Evolutionary conservation across 768 basidiomycete genomes (phyloP), one percentile per base, ranked within the genome.

Genomic region (Leccinum variicolor): DNA sequence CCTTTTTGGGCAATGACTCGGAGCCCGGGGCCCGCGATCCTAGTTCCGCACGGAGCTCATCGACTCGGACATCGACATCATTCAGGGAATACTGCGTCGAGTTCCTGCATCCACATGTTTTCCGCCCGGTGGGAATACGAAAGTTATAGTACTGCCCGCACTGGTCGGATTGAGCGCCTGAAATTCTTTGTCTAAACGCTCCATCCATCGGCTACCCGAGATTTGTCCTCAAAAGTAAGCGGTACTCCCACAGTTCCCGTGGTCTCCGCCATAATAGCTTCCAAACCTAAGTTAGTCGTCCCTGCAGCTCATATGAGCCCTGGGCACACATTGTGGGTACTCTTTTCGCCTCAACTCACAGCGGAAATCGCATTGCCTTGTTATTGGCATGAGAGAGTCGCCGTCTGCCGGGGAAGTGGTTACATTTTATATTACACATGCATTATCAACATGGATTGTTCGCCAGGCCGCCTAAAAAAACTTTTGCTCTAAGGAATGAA

Each of bases 221-320:
- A 26, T 13, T n/a, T 39, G 29, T 21, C 56, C 56, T 48, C 17
- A 43, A 43, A 43, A 43, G 41, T n/a, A 31, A 36, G 23, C 45
- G 39, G 21, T 11, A 17, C 49, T 58, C 54, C n/a, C 57, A 57
- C 49, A 50, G 13, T 26, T 25, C 10, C 33, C 33, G 28, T 17
- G 6, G 9, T 41, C 47, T 8, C 23, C 45, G 23, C 50, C 23
- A 51, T 25, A 11, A 13, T 43, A 19, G 19, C 31, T 8, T 36
- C 25, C 33, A 19, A 45, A 56, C 52, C 25, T 54, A 46, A 43
- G 41, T 43, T 43, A 41, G 52, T 53, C 31, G 51, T 26, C 55
- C 55, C 55, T 56, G 55, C 23, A 56, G 7, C 17, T 3, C 26
- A 23, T n/a, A 41, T 31, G 45, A 25, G 23, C 45, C 45, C 45